Evolutionary conservation across 768 basidiomycete genomes (phyloP).

Genomic region (Podaxis sp.): DNA sequence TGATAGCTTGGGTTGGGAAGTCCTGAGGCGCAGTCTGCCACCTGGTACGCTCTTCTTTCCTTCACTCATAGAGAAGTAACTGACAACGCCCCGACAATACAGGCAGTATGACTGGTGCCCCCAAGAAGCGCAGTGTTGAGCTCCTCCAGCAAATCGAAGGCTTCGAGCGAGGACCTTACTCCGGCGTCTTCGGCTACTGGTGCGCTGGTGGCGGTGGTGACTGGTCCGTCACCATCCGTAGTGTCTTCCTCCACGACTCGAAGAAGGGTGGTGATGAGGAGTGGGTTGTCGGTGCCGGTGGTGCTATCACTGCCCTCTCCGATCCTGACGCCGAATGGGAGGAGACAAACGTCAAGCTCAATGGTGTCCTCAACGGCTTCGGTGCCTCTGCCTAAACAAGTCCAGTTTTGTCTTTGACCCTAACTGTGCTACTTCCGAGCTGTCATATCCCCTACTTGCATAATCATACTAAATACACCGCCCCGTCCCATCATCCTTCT

Average conservation of each 20-base stretch:
- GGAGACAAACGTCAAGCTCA: conserved; percentile 87
- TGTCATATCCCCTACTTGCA: background rate
- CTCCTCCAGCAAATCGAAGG: conserved; percentile 82
- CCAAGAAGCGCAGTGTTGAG: conserved; percentile 92
- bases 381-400: conserved; percentile 28
- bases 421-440: background rate
- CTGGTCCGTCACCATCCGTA: conserved; percentile 93
- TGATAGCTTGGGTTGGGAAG: conserved; percentile 71
- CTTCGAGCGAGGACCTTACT: conserved; percentile 76
- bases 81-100: background rate
- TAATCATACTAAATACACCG: background rate
- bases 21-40: conserved; percentile 76
- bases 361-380: conserved; percentile 72
- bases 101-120: conserved; percentile 98
- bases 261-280: conserved; percentile 38
- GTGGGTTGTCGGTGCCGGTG: conserved; percentile 88
- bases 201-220: conserved; percentile 86
- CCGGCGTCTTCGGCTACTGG: conserved; percentile 93
- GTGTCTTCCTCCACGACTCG: conserved; percentile 74
- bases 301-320: conserved; percentile 93
- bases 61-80: background rate
- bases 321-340: conserved; percentile 89
- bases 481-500: no score
- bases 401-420: background rate
- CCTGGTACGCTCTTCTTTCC: conserved; percentile 56